Evolutionary conservation across 2,329 filamentous ascomycete species (phyloP), one percentile per base, ranked within the genome.

Genomic region (Phaeosphaeriaceae sp.): DNA sequence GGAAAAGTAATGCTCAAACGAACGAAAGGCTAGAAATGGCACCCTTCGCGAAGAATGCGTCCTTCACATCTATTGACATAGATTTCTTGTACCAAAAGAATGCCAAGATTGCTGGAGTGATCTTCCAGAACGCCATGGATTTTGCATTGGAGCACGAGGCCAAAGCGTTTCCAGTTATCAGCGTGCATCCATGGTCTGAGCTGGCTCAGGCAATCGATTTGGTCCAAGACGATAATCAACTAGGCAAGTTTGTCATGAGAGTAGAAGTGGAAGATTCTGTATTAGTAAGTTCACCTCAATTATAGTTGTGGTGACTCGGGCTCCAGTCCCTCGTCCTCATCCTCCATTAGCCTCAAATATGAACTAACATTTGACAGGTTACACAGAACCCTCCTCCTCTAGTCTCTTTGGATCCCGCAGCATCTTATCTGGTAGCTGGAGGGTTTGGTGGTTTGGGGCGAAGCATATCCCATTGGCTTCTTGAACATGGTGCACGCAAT

Each of bases 371-470:
- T 1, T 3, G n/a, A 4, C 16, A 56, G 47, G 49, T 50, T 21
- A 21, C 32, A 2, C 42, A 41, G 30, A 28, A 32, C 3, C 26
- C 46, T 30, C 46, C 52, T n/a, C 13, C 34, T 7, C 7, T 23
- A 9, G 26, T 41, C 8, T 23, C 20, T 3, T 30, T 58, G 26
- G 50, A 52, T 2, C 29, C 42, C 4, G 23, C 38, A 7, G 51
- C 48, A 12, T 52, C 48, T 1, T 66, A 60, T 30, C 49, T 63
- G 7, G 37, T 64, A 13, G 46, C 46, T n/a, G 63, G 61, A 0
- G 63, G 61, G 20, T 39, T 62, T 2, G 61, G 60, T 2, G 61
- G 61, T 12, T 29, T 64, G 1, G 60, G 63, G 1, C 54, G 58
- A 6, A 57, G 51, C 29, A 56, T 64, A 15, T 40, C 54, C n/a